These are phyloP conservation scores for Paramecium octaurelia DNA, from an alignment of 73 alveolate genomes.

Conservation along the genomic window DNA sequence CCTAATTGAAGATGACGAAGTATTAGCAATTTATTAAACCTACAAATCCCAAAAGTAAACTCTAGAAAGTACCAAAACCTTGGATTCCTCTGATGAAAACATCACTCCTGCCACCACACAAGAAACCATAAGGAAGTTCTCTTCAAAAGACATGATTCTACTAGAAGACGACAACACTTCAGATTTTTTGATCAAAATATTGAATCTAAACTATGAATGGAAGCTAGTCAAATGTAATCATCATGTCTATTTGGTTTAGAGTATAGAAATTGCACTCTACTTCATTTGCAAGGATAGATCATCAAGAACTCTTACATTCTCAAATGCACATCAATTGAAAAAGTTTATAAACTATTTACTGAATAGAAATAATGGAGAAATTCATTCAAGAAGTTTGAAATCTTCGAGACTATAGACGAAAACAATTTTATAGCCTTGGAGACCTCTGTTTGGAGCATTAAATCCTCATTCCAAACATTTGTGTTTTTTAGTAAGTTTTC, in stretches of 20 bases:
- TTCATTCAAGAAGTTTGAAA: slow-evolving; percentile 17
- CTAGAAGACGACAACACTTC: neutral
- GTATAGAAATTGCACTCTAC: neutral
- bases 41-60: neutral
- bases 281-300: slow-evolving; percentile 21
- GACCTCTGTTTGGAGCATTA: neutral
- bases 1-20: slow-evolving; percentile 7
- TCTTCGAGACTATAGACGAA: neutral
- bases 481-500: neutral
- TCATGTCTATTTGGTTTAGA: neutral
- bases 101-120: neutral
- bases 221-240: neutral
- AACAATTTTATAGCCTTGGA: neutral
- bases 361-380: neutral
- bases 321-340: neutral
- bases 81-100: neutral
- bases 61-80: neutral
- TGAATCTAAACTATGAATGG: neutral
- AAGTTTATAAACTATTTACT: neutral
- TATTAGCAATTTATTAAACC: neutral
- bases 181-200: neutral
- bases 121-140: neutral
- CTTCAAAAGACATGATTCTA: slow-evolving; percentile 4
- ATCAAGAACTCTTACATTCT: neutral
- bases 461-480: neutral